Evolutionary conservation across 2,329 filamentous ascomycete species (phyloP).

Genomic region (Sodiomyces alkalinus): DNA sequence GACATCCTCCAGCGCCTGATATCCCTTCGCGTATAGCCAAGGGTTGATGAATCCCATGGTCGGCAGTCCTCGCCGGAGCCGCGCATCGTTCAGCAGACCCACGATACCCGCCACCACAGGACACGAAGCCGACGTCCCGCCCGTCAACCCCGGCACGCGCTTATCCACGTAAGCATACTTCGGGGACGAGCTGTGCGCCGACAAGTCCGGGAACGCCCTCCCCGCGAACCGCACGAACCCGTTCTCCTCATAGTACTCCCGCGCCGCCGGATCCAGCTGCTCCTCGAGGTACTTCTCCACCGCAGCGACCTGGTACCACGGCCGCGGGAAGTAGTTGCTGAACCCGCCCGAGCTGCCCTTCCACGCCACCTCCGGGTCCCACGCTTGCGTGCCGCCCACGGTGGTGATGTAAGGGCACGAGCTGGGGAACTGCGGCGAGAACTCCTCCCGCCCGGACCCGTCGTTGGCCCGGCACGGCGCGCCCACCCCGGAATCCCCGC

Average conservation of each 20-base stretch:
- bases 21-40: conserved; percentile 33
- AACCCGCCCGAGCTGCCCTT: conserved; percentile 37
- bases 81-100: conserved; percentile 47
- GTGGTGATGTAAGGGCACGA: conserved; percentile 39
- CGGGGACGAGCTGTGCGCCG: conserved; percentile 31
- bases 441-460: conserved; percentile 16
- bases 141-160: conserved; percentile 6
- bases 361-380: conserved; percentile 35
- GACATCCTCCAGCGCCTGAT: conserved; percentile 19
- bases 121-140: conserved; percentile 35
- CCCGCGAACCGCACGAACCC: conserved; percentile 29
- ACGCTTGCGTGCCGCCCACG: conserved; percentile 37
- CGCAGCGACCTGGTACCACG: conserved; percentile 28
- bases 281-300: conserved; percentile 25
- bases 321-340: conserved; percentile 28
- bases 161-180: conserved; percentile 12
- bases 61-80: conserved; percentile 36
- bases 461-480: conserved; percentile 36
- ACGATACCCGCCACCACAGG: conserved; percentile 50
- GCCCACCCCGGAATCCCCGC: conserved; percentile 43
- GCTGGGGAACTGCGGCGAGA: conserved; percentile 12
- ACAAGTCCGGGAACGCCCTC: conserved; percentile 45
- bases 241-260: conserved; percentile 28
- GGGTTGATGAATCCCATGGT: conserved; percentile 46
- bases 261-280: conserved; percentile 16